Evolutionary conservation across 768 basidiomycete genomes (phyloP), one percentile per base, ranked within the genome.

Genomic region (Trametes punicea): DNA sequence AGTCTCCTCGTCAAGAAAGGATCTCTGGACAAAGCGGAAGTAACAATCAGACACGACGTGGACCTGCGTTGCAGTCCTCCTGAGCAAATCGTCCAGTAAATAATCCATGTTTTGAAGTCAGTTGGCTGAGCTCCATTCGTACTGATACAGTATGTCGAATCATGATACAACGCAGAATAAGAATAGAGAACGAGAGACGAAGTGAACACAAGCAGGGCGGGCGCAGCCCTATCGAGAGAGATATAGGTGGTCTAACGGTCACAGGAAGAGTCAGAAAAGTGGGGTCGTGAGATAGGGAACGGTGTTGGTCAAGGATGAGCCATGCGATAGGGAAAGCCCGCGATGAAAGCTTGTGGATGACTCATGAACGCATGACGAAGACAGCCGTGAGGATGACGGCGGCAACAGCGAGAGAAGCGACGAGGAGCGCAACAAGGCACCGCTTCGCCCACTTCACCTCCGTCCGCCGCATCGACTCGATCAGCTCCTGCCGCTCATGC

Each of bases 401-500:
- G 34, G 62, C 41, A 38, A 66, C 46, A 23, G 53, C 42, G 29
- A 70, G 39, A 20, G 62, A 8, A 45, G 65, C 26, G 47, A 54
- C 21, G 27, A 66, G 38, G 48, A 63, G 41, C 2, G 72, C 73
- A 27, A 58, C 33, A 38, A 73, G 62, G 57, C 71, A 76, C n/a
- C 75, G 69, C 56, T 61, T 66, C 13, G 74, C 77, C 78, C 78
- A 79, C 55, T 67, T 73, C 40, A 71, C 9, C 61, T 80, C 78
- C 0, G 68, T 64, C 10, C 61, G 59, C 23, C 77, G 65, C 63
- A 77, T 70, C 13, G 57, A 56, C 30, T 45, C 57, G 30, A 76
- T 55, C 9, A 75, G 48, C 26, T 67, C 63, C 41, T 65, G 52
- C 31, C 70, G 70, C 54, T 77, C 77, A 7, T 54, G 57, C 33